Conservation (phyloP, 2,329 filamentous ascomycete genomes). For the Colletotrichum sp. region DNA sequence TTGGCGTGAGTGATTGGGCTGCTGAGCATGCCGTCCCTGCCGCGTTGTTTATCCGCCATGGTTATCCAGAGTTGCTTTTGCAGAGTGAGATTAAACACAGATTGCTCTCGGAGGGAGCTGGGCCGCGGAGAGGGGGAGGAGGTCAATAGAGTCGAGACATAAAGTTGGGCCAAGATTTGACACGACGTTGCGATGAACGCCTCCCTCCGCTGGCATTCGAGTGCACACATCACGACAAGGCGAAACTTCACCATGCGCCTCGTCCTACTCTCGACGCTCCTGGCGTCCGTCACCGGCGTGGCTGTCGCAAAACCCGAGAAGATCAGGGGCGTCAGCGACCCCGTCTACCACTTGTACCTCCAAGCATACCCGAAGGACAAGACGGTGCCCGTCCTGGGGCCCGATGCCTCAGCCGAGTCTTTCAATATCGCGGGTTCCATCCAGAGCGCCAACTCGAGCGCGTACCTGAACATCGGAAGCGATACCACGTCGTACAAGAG, state of each 20-base stretch:
- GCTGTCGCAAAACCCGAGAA: slow-evolving; percentile 48
- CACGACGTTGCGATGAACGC: neutral
- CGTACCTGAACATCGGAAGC: slow-evolving; percentile 51
- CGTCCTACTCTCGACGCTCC: slow-evolving; percentile 1
- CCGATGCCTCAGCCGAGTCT: slow-evolving; percentile 51
- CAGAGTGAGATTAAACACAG: neutral
- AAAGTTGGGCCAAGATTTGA: neutral
- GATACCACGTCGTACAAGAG: slow-evolving; percentile 56
- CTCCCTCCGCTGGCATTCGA: too few relatives aligned
- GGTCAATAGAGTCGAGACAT: neutral
- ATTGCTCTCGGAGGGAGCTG: neutral
- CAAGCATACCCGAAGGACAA: slow-evolving; percentile 48
- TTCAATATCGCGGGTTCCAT: slow-evolving; percentile 55
- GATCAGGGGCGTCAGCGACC: slow-evolving; percentile 53
- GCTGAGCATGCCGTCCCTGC: neutral
- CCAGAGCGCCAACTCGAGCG: slow-evolving; percentile 50
- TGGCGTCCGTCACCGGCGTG: neutral
- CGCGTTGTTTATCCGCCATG: neutral
- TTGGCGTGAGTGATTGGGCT: neutral
- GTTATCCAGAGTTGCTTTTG: neutral
- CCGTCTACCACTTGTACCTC: slow-evolving; percentile 58
- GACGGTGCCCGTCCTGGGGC: slow-evolving; percentile 54
- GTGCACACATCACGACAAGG: neutral
- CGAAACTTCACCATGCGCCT: slow-evolving; percentile 12
- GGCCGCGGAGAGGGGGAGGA: neutral